Conservation (phyloP, 176 grass and related monocot species). For the Tillandsia fasciculata region DNA sequence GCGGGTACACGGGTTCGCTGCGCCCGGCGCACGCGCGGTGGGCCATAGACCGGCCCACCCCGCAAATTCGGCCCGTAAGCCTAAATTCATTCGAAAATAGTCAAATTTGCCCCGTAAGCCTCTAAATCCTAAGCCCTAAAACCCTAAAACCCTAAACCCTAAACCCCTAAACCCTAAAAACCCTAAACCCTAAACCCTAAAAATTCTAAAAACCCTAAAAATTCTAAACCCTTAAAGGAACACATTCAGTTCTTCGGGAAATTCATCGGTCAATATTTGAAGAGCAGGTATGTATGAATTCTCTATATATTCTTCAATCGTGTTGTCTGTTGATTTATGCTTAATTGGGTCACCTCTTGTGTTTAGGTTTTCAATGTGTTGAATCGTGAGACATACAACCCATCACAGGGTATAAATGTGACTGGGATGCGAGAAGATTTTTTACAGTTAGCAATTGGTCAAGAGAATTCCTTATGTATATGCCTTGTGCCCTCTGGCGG, state of each 20-base stretch:
- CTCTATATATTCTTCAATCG: background rate
- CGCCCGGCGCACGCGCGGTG: no score
- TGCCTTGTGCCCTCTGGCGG: slow-evolving; percentile 44
- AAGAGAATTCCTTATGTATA: slow-evolving; percentile 67
- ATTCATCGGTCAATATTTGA: slow-evolving; percentile 81
- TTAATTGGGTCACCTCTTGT: slow-evolving; percentile 16
- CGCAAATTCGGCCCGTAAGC: no score
- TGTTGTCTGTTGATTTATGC: slow-evolving; percentile 14
- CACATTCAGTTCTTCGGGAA: slow-evolving; percentile 61
- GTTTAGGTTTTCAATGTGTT: slow-evolving; percentile 85
- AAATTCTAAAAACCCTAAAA: no score
- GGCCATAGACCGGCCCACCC: no score
- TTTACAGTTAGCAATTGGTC: slow-evolving; percentile 84
- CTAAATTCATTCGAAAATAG: no score
- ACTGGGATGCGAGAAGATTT: slow-evolving; percentile 90
- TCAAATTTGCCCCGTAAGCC: no score
- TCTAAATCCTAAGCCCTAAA: no score
- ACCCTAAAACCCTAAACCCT: no score
- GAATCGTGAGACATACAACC: slow-evolving; percentile 56
- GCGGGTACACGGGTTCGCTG: no score
- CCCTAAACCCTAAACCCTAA: no score
- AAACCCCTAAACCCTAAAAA: no score
- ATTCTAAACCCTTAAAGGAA: no score
- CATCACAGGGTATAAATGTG: slow-evolving; percentile 60
- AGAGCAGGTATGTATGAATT: slow-evolving; percentile 44